Percentiles rank a stretch among this genome's conserved stretches.
These are phyloP conservation scores for Mortierella alpina DNA, from an alignment of 192 early-diverging fungal genomes.

Conservation along the genomic window DNA sequence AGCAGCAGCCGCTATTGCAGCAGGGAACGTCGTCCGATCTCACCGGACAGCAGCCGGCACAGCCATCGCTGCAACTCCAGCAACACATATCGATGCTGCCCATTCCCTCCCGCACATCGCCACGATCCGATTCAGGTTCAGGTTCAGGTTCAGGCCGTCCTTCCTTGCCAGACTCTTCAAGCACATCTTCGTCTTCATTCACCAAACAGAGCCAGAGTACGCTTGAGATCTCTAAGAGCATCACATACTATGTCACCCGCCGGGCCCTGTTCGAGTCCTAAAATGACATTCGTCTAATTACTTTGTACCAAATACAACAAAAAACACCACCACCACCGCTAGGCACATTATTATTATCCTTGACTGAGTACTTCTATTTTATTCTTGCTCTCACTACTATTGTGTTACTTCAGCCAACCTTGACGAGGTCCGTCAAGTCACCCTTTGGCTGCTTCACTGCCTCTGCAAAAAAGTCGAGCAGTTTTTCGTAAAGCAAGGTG, in stretches of 20 bases:
- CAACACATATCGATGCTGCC: background rate
- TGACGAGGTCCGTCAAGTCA: conserved; percentile 77
- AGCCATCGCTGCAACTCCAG: background rate
- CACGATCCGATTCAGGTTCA: no score
- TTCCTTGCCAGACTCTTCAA: conserved; percentile 2
- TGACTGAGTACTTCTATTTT: background rate
- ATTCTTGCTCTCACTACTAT: conserved; percentile 6
- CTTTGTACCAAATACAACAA: background rate
- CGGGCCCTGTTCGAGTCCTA: conserved; percentile 20
- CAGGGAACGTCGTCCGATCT: background rate
- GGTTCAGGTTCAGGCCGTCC: background rate
- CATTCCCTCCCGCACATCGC: background rate
- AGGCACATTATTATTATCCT: background rate
- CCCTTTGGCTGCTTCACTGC: conserved; percentile 80
- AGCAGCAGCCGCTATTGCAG: background rate
- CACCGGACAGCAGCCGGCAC: background rate
- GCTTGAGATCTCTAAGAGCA: conserved; percentile 38
- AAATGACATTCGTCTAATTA: background rate
- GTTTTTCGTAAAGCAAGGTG: conserved; percentile 72
- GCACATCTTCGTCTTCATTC: background rate
- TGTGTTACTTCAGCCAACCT: conserved; percentile 38
- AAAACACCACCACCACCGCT: background rate
- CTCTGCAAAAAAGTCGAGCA: conserved; percentile 81
- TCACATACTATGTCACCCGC: conserved; percentile 27
- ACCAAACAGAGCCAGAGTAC: conserved; percentile 41